phyloP scores from a whole-genome alignment of 352 stramenopile species.

The Phytophthora palmivora region DNA sequence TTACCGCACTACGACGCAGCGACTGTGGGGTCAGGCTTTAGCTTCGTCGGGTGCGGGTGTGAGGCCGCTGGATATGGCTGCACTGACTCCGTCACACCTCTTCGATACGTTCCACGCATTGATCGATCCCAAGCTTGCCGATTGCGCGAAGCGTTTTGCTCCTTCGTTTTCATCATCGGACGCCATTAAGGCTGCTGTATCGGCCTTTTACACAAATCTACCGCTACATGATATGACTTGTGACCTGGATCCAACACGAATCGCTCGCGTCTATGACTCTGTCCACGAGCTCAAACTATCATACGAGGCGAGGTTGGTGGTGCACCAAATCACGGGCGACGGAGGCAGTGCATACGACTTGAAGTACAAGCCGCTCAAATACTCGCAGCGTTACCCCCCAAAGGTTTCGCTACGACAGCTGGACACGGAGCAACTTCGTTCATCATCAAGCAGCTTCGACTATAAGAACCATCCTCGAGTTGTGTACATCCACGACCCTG shows the following conservation, averaged over 20 bases:
- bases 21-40: constrained; percentile 1
- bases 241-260: constrained; percentile 59
- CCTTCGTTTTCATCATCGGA: constrained; percentile 40
- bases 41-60: constrained; percentile 18
- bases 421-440: constrained; percentile 9
- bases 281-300: constrained; percentile 67
- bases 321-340: constrained; percentile 43
- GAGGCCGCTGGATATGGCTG: constrained; percentile 43
- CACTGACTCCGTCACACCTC: constrained; percentile 10
- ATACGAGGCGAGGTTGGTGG: constrained; percentile 62
- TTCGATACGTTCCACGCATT: constrained; percentile 56
- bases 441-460: neutral
- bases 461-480: constrained; percentile 6
- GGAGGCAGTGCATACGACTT: constrained; percentile 34
- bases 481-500: constrained; percentile 11
- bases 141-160: neutral
- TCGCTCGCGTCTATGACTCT: constrained; percentile 68
- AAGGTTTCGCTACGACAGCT: constrained; percentile 48
- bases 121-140: constrained; percentile 14
- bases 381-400: constrained; percentile 49
- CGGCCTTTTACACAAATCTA: constrained; percentile 75
- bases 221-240: constrained; percentile 69
- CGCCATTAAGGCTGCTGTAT: constrained; percentile 50
- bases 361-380: constrained; percentile 74
- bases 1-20: constrained; percentile 55